Evolutionary conservation across 176 grass and related monocot genomes (phyloP).

Genomic region (Canna indica): DNA sequence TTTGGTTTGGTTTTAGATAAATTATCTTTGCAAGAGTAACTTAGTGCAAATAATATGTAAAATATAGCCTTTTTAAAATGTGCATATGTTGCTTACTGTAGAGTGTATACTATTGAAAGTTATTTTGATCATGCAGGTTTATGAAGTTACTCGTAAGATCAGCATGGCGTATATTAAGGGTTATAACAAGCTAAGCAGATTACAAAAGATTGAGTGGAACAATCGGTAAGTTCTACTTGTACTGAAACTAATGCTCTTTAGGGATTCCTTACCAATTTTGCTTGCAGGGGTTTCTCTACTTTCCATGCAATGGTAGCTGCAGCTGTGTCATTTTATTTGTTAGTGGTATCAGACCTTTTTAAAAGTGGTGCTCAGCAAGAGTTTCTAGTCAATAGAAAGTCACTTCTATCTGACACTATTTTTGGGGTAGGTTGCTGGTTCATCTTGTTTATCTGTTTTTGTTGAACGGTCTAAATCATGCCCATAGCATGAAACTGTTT

Average conservation of each 20-base stretch:
- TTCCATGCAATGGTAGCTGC: constrained; percentile 58
- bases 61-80: neutral
- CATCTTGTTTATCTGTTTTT: neutral
- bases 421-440: constrained; percentile 42
- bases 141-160: constrained; percentile 35
- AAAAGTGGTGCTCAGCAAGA: constrained; percentile 16
- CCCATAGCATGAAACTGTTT: neutral
- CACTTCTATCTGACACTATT: constrained; percentile 51
- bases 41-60: neutral
- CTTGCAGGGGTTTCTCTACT: constrained; percentile 61
- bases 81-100: neutral
- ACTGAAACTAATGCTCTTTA: neutral
- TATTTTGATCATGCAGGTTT: constrained; percentile 32
- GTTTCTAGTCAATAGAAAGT: constrained; percentile 48
- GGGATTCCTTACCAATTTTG: neutral
- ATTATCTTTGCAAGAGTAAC: neutral
- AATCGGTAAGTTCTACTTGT: constrained; percentile 35
- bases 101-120: neutral
- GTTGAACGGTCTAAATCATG: neutral
- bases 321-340: constrained; percentile 52
- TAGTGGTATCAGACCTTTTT: constrained; percentile 60
- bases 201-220: constrained; percentile 66
- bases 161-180: constrained; percentile 44
- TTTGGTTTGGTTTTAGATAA: neutral
- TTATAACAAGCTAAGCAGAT: constrained; percentile 40